A percentile compares a stretch with the other conserved stretches of the same genome.
Evolutionary conservation across 208 protist species (phyloP).

Genomic region (Leptomonas pyrrhocoris): DNA sequence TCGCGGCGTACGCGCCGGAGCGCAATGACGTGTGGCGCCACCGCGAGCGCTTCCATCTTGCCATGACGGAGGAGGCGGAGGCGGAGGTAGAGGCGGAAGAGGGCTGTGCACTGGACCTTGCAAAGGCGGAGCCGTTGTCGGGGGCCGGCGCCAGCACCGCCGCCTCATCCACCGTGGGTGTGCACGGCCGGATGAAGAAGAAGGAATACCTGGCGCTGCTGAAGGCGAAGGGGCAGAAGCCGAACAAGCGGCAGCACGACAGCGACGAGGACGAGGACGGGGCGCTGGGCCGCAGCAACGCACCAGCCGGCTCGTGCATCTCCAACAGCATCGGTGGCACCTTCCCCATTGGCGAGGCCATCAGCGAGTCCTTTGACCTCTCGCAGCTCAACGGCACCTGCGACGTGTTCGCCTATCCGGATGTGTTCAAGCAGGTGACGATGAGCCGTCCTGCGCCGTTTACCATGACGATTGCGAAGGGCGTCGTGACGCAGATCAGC

Average conservation of each 20-base stretch:
- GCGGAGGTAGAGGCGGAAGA: conserved; percentile 14
- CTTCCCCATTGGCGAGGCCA: conserved; percentile 91
- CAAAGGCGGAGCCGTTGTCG: not conserved
- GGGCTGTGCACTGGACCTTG: not conserved
- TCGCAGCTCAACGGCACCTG: conserved; percentile 78
- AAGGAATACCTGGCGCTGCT: conserved; percentile 77
- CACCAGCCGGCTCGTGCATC: conserved; percentile 55
- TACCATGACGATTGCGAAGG: conserved; percentile 70
- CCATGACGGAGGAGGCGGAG: conserved; percentile 1
- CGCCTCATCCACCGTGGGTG: conserved; percentile 20
- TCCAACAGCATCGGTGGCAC: conserved; percentile 88
- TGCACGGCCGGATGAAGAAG: conserved; percentile 72
- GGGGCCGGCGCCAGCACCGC: conserved; percentile 8
- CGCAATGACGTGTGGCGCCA: conserved; percentile 69
- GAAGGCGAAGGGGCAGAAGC: conserved; percentile 47
- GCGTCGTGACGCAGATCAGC: conserved; percentile 68
- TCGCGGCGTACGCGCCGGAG: conserved; percentile 53
- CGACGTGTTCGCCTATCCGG: conserved; percentile 86
- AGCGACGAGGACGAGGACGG: conserved; percentile 54
- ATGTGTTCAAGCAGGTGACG: conserved; percentile 73
- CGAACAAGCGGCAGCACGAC: conserved; percentile 47
- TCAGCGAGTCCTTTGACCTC: conserved; percentile 88
- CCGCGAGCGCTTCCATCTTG: conserved; percentile 59
- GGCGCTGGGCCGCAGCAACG: conserved; percentile 17
- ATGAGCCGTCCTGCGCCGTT: conserved; percentile 69